Evolutionary conservation across 1,139 yeast species (phyloP), one percentile per base, ranked within the genome.

Genomic region (Geotrichum aggregatum): DNA sequence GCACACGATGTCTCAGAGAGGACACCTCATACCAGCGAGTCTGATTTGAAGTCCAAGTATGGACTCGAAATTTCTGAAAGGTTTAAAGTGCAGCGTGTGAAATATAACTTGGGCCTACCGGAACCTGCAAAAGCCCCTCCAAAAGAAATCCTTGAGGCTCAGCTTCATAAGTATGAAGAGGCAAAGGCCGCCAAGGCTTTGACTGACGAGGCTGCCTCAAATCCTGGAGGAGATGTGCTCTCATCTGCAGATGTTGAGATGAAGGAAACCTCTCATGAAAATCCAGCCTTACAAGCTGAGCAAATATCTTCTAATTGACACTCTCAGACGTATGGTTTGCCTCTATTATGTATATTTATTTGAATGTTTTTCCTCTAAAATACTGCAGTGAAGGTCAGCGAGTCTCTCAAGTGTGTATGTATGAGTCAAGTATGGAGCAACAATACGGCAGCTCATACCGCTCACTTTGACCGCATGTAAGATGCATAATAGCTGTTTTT

Each of bases 71-170:
- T 26, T 11, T 11, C 19, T 3, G 43, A 40, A 19, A 34, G 39
- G 16, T 13, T 18, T n/a, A 41, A 43, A 21, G 35, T 43, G 6
- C 31, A 19, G 8, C 38, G 38, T 10, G 39, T 43, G 2, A 18
- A 3, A 18, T 18, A 34, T n/a, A 39, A 46, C 22, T 39, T 50
- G 39, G 50, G 50, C 10, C 40, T 46, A n/a, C 47, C 43, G 3
- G 30, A 35, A 24, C 47, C 49, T 19, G 31, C 40, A 16, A 34
- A 26, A 11, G 19, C 44, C 11, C 50, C 50, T 35, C 47, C 50
- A 0, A 21, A 46, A 16, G 54, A 46, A 13, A 36, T 34, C 19
- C 11, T 46, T 11, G 50, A 46, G 16, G 50, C 47, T 6, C 21
- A 47, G 21, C 26, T 50, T 14, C 50, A 43, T 1, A 31, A 46